Evolutionary conservation across 352 stramenopile genomes (phyloP).

Genomic region (Globisporangium nunn): DNA sequence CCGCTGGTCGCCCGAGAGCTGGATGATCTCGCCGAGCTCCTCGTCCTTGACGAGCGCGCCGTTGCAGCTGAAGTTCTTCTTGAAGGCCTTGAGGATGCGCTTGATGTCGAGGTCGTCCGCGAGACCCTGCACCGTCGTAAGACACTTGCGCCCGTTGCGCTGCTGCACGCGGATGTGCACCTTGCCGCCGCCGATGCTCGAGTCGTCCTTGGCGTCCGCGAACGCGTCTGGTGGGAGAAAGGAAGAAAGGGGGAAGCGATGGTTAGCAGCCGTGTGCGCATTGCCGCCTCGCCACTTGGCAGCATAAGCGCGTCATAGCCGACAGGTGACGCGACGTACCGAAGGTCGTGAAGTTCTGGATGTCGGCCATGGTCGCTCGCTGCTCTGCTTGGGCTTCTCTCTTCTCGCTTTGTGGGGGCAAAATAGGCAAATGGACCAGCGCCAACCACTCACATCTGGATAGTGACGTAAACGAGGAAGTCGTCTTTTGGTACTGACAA

Average conservation of each 20-base stretch:
- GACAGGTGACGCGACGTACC: constrained; percentile 32
- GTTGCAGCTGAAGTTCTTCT: constrained; percentile 99
- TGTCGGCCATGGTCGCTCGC: constrained; percentile 51
- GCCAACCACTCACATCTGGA: neutral
- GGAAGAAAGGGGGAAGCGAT: constrained; percentile 3
- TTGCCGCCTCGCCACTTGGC: neutral
- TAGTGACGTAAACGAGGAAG: neutral
- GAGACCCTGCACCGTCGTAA: constrained; percentile 98
- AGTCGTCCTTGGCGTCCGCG: constrained; percentile 84
- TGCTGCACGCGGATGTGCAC: constrained; percentile 99
- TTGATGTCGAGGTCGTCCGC: constrained; percentile 98
- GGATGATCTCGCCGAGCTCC: constrained; percentile 97
- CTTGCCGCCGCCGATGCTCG: constrained; percentile 78
- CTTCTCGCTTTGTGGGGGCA: neutral
- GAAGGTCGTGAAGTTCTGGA: constrained; percentile 88
- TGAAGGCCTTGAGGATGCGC: constrained; percentile 99
- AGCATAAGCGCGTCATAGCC: neutral
- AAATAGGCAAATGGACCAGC: neutral
- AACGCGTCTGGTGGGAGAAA: constrained; percentile 60
- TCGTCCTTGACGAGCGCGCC: constrained; percentile 98
- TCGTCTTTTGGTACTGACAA: neutral
- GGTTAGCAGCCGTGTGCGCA: constrained; percentile 2
- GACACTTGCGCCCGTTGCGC: constrained; percentile 99
- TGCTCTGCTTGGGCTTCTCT: constrained; percentile 6
- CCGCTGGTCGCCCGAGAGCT: constrained; percentile 98